These are phyloP conservation scores for Micractinium sp. DNA, from an alignment of 139 green algal species.

Conservation along the genomic window DNA sequence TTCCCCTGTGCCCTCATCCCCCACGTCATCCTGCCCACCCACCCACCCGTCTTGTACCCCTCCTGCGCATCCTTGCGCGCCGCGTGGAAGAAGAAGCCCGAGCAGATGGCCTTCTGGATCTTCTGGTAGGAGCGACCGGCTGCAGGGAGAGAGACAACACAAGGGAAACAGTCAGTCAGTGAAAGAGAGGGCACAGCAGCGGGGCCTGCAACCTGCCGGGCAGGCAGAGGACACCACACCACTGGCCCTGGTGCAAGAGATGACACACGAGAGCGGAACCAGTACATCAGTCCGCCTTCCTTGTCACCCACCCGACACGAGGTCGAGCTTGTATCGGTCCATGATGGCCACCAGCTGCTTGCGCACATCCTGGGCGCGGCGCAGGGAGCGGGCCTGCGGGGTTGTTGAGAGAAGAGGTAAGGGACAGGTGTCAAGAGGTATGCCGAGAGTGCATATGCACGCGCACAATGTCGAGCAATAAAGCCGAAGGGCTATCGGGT, in stretches of 20 bases:
- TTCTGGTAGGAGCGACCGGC: conserved; percentile 88
- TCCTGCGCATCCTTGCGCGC: conserved; percentile 59
- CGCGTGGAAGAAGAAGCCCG: conserved; percentile 98
- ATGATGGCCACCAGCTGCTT: conserved; percentile 99
- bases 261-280: no score
- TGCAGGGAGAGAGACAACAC: background rate
- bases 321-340: conserved; percentile 98
- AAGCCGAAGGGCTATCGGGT: no score
- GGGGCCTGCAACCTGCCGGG: no score
- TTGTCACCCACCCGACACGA: conserved; percentile 83
- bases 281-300: no score
- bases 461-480: no score
- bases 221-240: no score
- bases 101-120: conserved; percentile 86
- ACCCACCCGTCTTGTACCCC: conserved; percentile 73
- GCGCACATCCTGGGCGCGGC: conserved; percentile 92
- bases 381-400: conserved; percentile 49
- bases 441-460: no score
- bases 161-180: background rate
- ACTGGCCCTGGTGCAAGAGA: no score
- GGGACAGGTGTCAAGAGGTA: no score
- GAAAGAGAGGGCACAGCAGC: background rate
- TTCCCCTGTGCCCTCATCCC: background rate
- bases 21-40: background rate
- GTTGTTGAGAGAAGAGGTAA: no score